Evolutionary conservation across 2,329 filamentous ascomycete species (phyloP).

Genomic region (Fusarium proliferatum): DNA sequence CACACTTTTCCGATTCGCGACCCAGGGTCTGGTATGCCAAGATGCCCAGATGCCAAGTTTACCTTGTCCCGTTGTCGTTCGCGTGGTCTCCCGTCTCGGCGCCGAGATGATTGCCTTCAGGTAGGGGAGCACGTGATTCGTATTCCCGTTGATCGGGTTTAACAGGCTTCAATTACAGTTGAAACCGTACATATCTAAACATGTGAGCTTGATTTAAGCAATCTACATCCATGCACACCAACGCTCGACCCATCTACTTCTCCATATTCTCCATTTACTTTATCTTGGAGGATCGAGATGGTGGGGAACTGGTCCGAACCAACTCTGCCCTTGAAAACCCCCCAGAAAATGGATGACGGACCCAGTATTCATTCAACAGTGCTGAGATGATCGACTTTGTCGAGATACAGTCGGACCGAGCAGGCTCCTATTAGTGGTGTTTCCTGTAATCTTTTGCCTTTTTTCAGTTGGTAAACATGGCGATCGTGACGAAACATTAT

Average conservation of each 20-base stretch:
- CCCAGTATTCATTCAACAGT: conserved; percentile 27
- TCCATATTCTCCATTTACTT: conserved; percentile 25
- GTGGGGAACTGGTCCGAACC: conserved; percentile 21
- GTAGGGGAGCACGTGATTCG: conserved; percentile 23
- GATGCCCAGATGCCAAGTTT: conserved; percentile 29
- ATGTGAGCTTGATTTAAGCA: neutral
- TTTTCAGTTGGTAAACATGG: no score
- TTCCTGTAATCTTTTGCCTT: neutral
- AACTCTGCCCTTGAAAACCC: conserved; percentile 19
- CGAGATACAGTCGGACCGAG: conserved; percentile 10
- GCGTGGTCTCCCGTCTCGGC: conserved; percentile 24
- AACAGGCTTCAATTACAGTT: neutral
- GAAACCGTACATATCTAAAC: neutral
- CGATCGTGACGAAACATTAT: neutral
- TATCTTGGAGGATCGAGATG: conserved; percentile 24
- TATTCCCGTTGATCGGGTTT: conserved; percentile 2
- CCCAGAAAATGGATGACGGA: conserved; percentile 15
- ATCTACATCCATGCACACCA: neutral
- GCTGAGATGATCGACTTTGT: neutral
- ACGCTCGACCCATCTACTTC: conserved; percentile 26
- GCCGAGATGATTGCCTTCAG: neutral
- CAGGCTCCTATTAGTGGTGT: neutral
- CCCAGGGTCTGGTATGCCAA: conserved; percentile 40
- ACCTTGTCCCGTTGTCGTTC: conserved; percentile 34
- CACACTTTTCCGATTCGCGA: conserved; percentile 41